Base-by-base conservation (phyloP, 2,329 filamentous ascomycete genomes). In the Fusarium lyarnte region DNA sequence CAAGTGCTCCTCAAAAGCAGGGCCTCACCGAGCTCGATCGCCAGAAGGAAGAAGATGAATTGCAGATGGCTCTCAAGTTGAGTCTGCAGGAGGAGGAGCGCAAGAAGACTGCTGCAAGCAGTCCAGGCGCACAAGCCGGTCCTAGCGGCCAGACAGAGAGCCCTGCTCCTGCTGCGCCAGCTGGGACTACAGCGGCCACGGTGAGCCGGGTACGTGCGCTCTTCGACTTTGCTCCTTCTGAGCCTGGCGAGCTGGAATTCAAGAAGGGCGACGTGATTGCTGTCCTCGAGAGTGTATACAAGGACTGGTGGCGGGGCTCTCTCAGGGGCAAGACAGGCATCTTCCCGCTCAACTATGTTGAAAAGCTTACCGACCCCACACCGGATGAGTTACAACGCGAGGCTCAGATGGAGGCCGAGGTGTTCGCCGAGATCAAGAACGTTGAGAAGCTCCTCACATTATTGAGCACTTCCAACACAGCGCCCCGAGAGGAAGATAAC, bases 241-340 rank as follows among this genome's bases (percentile, higher is more conserved):
- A 99, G 81, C 90, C 94, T 1, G 96, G 95, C 52, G 96, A 99
- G 84, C 86, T 99, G 69, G 94, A 97, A 76, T 99, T 99, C 82
- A 93, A 95, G 76, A 97, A 97, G 84, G 95, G 96, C 33, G 96
- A 99, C 80, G 92, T 98, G 43, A 99, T 99, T 81, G 95, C 96
- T 2, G 96, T 99, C 21, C 87, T 99, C 43, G 96, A 98, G 82
- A 98, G 95, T 3, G 96, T 98, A 4, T 99, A 97, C 85, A 99
- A 98, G 83, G 96, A 99, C 82, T 99, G 96, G 96, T 99, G 96
- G 96, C 95, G 97, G 77, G 96, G 96, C 3, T 97, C 95, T 45
- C 85, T 99, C 66, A 91, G 95, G 79, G 96, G 96, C 25, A 94
- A 98, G 82, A 98, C 94, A 11, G 96, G 96, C 76, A 99, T 99